phyloP scores from a whole-genome alignment of 177 flowering plant species.

The Vitis hybrid region DNA sequence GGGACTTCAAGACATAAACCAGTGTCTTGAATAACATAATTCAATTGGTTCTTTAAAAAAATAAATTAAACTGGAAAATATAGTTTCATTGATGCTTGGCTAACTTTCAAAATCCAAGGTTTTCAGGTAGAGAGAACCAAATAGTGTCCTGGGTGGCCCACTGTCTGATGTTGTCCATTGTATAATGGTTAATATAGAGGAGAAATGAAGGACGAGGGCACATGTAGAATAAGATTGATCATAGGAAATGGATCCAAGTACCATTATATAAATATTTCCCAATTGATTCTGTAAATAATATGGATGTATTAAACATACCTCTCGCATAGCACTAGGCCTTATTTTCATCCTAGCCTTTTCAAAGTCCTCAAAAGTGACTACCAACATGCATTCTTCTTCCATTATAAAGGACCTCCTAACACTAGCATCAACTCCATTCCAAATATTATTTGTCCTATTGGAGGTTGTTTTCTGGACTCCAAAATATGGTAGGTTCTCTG shows the following conservation, averaged over 20 bases:
- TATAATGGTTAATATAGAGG: too few relatives aligned
- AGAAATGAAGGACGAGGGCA: too few relatives aligned
- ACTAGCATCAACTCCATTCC: constrained; percentile 8
- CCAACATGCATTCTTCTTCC: constrained; percentile 30
- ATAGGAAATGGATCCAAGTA: background rate
- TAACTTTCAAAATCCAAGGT: too few relatives aligned
- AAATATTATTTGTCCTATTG: constrained; percentile 2
- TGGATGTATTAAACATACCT: constrained; percentile 51
- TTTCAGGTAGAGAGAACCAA: too few relatives aligned
- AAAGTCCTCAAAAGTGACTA: constrained; percentile 66
- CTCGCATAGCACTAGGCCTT: constrained; percentile 99
- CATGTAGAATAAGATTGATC: background rate
- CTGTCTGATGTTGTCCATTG: too few relatives aligned
- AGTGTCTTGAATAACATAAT: too few relatives aligned
- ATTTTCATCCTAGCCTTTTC: constrained; percentile 86
- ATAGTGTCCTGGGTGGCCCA: too few relatives aligned
- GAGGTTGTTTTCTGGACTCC: constrained; percentile 1
- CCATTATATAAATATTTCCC: background rate
- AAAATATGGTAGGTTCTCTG: constrained; percentile 15
- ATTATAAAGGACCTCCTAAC: constrained; percentile 8
- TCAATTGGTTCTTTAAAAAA: too few relatives aligned
- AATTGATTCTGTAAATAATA: constrained; percentile 2
- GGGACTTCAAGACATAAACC: too few relatives aligned
- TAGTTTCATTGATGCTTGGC: too few relatives aligned
- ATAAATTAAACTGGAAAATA: too few relatives aligned